Base-by-base conservation (phyloP, 352 stramenopile species). In the Globisporangium paroecandrum region DNA sequence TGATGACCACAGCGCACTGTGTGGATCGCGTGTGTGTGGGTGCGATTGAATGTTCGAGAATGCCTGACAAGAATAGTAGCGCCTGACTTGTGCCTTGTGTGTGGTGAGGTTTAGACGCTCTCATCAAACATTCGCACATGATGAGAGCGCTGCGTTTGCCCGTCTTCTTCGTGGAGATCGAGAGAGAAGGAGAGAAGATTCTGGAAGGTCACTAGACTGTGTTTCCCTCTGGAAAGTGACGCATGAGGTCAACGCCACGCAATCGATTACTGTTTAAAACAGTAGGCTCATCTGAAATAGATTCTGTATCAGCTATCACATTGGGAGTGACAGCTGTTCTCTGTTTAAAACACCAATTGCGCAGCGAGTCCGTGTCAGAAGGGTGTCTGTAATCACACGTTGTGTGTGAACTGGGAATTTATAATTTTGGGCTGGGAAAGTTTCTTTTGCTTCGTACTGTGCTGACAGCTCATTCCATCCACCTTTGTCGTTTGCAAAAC, bases 101-200 rank as follows among this genome's bases (percentile, higher is more conserved):
- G 38, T 47, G 41, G 41, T 49, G 43, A 24, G 43, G 18, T 12
- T 51, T 24, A 10, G 43, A 10, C 18, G 43, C 43, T 51, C 43
- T 49, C 43, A 49, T 49, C 43, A 43, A 43, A 24, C 43, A 51
- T 51, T 10, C 8, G 18, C 18, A 20, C 15, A 24, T 22, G 43
- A 51, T 51, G 18, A 51, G 43, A 51, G 43, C 43, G 13, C 4
- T 51, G 15, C 6, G 18, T 24, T 51, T 41, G 15, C 13, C 20
- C 10, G 25, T 22, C 20, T 34, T 43, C 29, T 47, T 49, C 25
- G 34, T 51, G 18, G 27, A 46, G 22, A 36, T 38, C 46, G 6
- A 58, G 46, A 64, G 29, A 58, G 58, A 64, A 56, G 25, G 61
- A 64, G 22, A 68, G 32, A 77, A 71, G 68, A 29, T 74, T 73